phyloP scores from a whole-genome alignment of 768 basidiomycete genomes.

The Pisolithus albus region DNA sequence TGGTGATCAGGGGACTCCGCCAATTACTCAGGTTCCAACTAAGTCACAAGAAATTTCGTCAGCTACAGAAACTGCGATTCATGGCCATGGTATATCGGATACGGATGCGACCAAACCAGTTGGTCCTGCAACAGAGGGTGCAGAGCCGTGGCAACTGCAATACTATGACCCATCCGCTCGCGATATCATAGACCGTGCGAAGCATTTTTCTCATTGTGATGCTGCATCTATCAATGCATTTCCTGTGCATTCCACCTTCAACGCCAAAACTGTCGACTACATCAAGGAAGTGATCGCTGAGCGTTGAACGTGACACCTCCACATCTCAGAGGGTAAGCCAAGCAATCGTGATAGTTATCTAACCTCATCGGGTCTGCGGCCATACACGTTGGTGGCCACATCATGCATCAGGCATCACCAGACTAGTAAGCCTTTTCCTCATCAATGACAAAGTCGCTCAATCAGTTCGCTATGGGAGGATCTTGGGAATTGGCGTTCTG shows the following conservation, averaged over 20 bases:
- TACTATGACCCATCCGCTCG: background rate
- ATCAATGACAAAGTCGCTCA: background rate
- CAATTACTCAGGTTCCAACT: too few relatives aligned
- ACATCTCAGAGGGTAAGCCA: background rate
- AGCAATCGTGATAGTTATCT: background rate
- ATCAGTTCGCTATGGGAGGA: slow-evolving; percentile 3
- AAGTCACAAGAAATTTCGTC: too few relatives aligned
- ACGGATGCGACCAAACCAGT: too few relatives aligned
- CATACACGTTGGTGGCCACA: background rate
- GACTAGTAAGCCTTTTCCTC: background rate
- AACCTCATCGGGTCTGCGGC: background rate
- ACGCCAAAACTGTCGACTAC: background rate
- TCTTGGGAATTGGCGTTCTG: background rate
- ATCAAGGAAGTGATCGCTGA: background rate
- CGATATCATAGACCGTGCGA: background rate
- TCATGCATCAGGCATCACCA: background rate
- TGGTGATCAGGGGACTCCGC: too few relatives aligned
- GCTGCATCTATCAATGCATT: background rate
- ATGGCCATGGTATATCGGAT: too few relatives aligned
- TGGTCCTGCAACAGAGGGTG: background rate
- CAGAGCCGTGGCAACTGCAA: background rate
- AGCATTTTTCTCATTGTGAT: slow-evolving; percentile 1
- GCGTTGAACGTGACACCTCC: background rate
- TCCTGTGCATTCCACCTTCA: background rate
- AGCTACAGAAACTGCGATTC: too few relatives aligned